phyloP scores from a whole-genome alignment of 345 rosid species.

The Euphorbia pulcherrima region DNA sequence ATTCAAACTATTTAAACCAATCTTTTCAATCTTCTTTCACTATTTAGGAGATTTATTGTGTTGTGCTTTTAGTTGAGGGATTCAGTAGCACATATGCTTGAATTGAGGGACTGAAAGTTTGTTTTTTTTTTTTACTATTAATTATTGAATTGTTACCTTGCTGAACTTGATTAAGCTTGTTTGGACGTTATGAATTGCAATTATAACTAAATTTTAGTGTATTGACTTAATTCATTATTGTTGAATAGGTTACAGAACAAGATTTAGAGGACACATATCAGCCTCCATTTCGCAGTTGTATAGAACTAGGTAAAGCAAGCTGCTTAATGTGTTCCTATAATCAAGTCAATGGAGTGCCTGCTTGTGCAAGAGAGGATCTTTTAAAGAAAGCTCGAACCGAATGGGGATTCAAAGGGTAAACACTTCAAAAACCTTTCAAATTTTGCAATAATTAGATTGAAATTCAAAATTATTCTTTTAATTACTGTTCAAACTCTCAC shows the following conservation, averaged over 20 bases:
- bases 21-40: too few relatives aligned
- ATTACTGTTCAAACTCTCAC: not conserved
- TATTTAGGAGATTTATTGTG: too few relatives aligned
- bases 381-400: constrained; percentile 64
- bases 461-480: constrained; percentile 6
- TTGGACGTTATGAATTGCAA: not conserved
- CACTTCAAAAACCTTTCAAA: not conserved
- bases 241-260: constrained; percentile 65
- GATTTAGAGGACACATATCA: constrained; percentile 80
- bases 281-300: constrained; percentile 76
- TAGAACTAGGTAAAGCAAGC: constrained; percentile 77
- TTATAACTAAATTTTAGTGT: not conserved
- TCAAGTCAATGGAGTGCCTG: constrained; percentile 83
- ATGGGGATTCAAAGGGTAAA: constrained; percentile 87
- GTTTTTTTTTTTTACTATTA: too few relatives aligned
- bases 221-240: not conserved
- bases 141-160: too few relatives aligned
- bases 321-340: constrained; percentile 96
- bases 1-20: too few relatives aligned
- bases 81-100: too few relatives aligned
- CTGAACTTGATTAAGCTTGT: not conserved
- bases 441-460: not conserved
- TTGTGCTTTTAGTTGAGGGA: too few relatives aligned
- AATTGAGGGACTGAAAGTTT: too few relatives aligned
- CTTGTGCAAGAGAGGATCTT: constrained; percentile 64